Conservation (phyloP, 2,329 filamentous ascomycete species). For the Fusarium sp. region DNA sequence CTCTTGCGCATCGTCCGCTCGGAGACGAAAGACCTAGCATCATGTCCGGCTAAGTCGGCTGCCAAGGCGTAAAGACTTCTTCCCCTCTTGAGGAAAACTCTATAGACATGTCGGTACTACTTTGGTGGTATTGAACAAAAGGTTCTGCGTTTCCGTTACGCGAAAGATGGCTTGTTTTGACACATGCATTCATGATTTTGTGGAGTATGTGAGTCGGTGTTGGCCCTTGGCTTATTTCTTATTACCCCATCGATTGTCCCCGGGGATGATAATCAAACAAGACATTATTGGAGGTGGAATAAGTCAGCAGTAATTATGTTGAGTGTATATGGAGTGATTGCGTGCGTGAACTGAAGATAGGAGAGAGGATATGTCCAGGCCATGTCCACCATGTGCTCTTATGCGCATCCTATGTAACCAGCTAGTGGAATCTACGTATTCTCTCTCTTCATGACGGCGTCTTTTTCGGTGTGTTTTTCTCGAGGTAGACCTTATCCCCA, state of each 20-base stretch:
- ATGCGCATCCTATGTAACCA: too few relatives aligned
- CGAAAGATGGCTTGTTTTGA: constrained; percentile 33
- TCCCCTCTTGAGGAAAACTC: not conserved
- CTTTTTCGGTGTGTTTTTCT: too few relatives aligned
- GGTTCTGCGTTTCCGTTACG: constrained; percentile 29
- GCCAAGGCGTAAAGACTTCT: constrained; percentile 24
- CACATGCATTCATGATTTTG: constrained; percentile 24
- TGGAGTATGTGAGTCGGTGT: constrained; percentile 23
- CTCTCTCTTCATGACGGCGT: too few relatives aligned
- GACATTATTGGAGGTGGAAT: constrained; percentile 18
- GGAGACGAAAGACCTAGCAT: constrained; percentile 1
- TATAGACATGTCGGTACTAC: not conserved
- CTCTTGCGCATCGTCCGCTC: not conserved
- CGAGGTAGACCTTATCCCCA: too few relatives aligned
- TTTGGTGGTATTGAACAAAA: constrained; percentile 1
- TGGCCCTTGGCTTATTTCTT: not conserved
- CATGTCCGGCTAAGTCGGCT: constrained; percentile 3
- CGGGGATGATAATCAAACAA: constrained; percentile 2
- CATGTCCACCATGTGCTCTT: too few relatives aligned
- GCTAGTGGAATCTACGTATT: too few relatives aligned
- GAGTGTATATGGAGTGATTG: not conserved
- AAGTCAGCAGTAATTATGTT: not conserved
- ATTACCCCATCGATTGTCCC: not conserved
- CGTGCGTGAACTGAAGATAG: too few relatives aligned
- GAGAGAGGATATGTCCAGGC: too few relatives aligned